A percentile compares a stretch with the other conserved stretches of the same genome.
These are phyloP conservation scores for Pythium periplocum DNA, from an alignment of 352 stramenopile genomes.

Conservation along the genomic window DNA sequence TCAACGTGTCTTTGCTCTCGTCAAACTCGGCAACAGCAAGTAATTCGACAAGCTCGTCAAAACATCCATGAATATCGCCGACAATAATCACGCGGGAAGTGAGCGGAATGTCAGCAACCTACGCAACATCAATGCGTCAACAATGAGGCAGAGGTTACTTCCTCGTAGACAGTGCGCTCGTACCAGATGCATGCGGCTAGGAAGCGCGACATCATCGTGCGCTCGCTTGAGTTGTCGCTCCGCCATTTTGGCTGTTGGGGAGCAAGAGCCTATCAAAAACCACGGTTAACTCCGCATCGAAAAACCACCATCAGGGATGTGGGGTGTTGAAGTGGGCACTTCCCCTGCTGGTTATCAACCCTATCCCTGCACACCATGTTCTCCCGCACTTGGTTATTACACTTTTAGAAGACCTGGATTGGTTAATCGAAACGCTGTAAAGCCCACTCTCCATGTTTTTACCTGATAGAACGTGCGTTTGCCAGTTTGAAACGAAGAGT, in stretches of 20 bases:
- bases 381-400: too few species aligned
- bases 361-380: too few species aligned
- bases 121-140: too few species aligned
- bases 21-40: conserved; percentile 40
- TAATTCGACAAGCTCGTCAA: conserved; percentile 73
- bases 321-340: too few species aligned
- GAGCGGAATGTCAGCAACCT: conserved; percentile 8
- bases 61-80: conserved; percentile 91
- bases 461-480: too few species aligned
- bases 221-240: conserved; percentile 21
- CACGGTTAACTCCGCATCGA: not conserved
- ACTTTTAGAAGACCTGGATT: too few species aligned
- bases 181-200: conserved; percentile 35
- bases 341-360: too few species aligned
- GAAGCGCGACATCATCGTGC: conserved; percentile 46
- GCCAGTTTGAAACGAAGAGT: too few species aligned
- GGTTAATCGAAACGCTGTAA: too few species aligned
- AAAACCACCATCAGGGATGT: too few species aligned
- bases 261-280: conserved; percentile 2
- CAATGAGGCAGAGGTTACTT: not conserved
- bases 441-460: too few species aligned
- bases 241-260: conserved; percentile 8
- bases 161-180: conserved; percentile 14
- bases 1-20: conserved; percentile 55
- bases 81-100: conserved; percentile 68